Evolutionary conservation across 257 asterid species (phyloP), one percentile per base, ranked within the genome.

Genomic region (Paraleonurus japonicus): DNA sequence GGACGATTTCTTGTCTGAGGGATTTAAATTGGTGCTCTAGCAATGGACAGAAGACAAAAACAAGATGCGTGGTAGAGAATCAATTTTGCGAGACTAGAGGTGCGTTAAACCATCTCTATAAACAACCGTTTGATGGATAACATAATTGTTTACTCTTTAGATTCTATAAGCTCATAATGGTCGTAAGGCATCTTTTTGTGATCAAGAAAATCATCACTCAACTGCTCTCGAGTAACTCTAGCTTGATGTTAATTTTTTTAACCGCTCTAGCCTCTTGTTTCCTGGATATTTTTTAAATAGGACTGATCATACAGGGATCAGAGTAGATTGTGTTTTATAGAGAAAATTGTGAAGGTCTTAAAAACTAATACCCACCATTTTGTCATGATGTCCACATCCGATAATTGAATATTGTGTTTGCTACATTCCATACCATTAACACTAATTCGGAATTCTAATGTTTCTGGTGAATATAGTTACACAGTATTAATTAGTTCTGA

Each of bases 21-120:
- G 92, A 61, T 85, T 90, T 79, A 88, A 88, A 77, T 64, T 90
- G 82, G 87, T 82, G 61, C 91, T 90, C 37, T 88, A 61, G 71
- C 66, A 55, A 63, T 39, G 47, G 70, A 70, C 20, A 47, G 72
- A 58, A 48, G 74, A 67, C 20, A 30, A 43, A 12, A 27, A 4
- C n/a, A 67, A 62, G 8, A 63, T 6, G 54, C 3, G 17, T 54
- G 60, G 32, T 45, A 63, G 75, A 59, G 35, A 24, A 63, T 11
- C 81, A 66, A 28, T 17, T 3, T 15, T 39, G 23, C 13, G 71
- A 41, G 69, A 60, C 27, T 17, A 22, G 60, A 55, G 81, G 81
- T 73, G 57, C 20, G 61, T 54, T 43, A 35, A 45, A 17, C 50
- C 5, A 59, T 59, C 30, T 50, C 28, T 39, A 6, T 43, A 22